Base-by-base conservation (phyloP, 2,329 filamentous ascomycete species). In the Hymenoscyphus fructigenus region DNA sequence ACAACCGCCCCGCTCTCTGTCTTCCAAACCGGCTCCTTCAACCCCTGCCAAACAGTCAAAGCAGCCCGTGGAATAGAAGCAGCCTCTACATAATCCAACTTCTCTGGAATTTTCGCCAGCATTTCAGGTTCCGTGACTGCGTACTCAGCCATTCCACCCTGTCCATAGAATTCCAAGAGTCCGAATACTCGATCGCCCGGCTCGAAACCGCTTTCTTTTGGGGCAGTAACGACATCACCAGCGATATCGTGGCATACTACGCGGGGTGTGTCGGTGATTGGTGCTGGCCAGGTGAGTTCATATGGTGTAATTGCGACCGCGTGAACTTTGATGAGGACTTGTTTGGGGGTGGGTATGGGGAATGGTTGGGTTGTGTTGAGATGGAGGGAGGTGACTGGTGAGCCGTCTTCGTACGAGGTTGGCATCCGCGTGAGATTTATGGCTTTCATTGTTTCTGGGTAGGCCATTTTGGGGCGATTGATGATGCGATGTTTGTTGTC, bases 111-210 rank as follows among this genome's bases (percentile, higher is more conserved):
- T 34, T 58, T 66, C 5, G 53, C 57, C 1, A 68, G 41, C 14
- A 44, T 60, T 17, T 57, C 57, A 3, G 60, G 47, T 9, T 66
- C 62, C 7, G 57, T 44, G 20, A 66, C 57, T 32, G 60, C 61
- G 36, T 65, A 68, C 50, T 66, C 64, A 2, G 66, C 64, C 63
- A 67, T 62, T 15, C 61, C 64, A 12, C 66, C 66, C 15, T 65
- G 66, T 5, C 55, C 57, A 20, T 50, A 53, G 28, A 59, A 68
- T 3, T 56, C 47, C 12, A 66, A 32, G 1, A 68, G 57, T 32
- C 62, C 50, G 6, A 63, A 63, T 14, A 68, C 62, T 28, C 56
- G 58, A 56, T 68, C 64, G 14, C 62, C 62, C 2, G 34, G 5
- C 1, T 55, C 10, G 36, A 66, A 66, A 7, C 14, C 56, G 14